Base-by-base conservation (phyloP, 2,329 filamentous ascomycete species). In the Cercospora brassicicola region DNA sequence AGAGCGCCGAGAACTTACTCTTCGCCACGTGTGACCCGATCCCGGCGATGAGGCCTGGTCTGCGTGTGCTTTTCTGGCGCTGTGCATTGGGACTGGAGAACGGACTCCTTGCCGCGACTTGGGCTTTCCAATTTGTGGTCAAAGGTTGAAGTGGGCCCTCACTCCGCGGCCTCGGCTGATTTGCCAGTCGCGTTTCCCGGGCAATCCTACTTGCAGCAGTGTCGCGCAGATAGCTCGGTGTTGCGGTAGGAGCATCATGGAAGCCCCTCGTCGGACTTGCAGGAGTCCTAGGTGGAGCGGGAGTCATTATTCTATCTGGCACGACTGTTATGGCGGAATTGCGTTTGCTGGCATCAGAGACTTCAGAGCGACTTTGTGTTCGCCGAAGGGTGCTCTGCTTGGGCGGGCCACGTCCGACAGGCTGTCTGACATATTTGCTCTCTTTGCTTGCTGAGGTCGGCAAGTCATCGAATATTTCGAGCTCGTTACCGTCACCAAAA, bases 381-480 rank as follows among this genome's bases (percentile, higher is more conserved):
- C 75, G 72, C 31, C 74, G 71, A 15, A 76, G 56, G 3, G 68
- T 72, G 31, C 66, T 71, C 33, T 71, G 71, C 62, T 90, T 93
- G 28, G 90, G 88, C 55, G 86, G 87, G 20, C 90, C 89, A 64
- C 87, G 86, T 57, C 87, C 88, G 45, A 90, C 83, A 2, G 95
- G 94, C 74, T 91, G 89, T 79, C 94, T 96, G 69, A 93, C 84
- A 76, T 88, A 99, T 74, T 88, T 91, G 70, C 89, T 93, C 80
- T 99, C 95, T 13, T 88, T 86, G 68, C 90, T 88, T 11, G 86
- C 88, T 15, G 94, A 97, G 0, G 94, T 98, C 1, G 94, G 94
- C 65, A 99, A 83, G 79, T 99, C 95, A 78, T 99, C 95, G 78
- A 99, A 98, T 2, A 87, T 89, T 73, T 98, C 94, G 36, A 99